phyloP scores from a whole-genome alignment of 768 basidiomycete genomes.

The Jaapia argillacea region DNA sequence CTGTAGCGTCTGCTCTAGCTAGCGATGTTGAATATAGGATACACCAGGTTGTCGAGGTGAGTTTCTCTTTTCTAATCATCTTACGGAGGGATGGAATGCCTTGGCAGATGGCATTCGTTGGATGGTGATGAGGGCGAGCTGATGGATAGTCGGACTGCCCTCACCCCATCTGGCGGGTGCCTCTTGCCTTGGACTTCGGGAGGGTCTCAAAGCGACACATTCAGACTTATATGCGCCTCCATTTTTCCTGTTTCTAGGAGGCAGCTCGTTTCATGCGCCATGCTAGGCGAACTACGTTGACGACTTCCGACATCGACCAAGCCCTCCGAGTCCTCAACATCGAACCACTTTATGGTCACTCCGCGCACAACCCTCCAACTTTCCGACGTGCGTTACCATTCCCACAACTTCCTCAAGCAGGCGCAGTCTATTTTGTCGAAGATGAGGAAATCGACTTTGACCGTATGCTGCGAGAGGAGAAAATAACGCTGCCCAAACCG shows the following conservation, averaged over 20 bases:
- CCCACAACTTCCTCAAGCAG: slow-evolving; percentile 37
- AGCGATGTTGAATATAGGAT: slow-evolving; percentile 96
- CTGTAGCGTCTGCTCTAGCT: slow-evolving; percentile 76
- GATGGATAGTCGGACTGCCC: no score
- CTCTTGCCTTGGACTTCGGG: no score
- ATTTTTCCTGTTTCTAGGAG: slow-evolving; percentile 43
- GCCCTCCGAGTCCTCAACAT: slow-evolving; percentile 93
- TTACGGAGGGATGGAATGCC: no score
- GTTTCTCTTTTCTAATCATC: slow-evolving; percentile 7
- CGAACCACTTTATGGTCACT: slow-evolving; percentile 89
- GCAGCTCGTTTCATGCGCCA: slow-evolving; percentile 96
- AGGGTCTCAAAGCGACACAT: background rate
- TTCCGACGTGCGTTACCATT: slow-evolving; percentile 48
- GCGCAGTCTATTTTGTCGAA: slow-evolving; percentile 84
- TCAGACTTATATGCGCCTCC: background rate
- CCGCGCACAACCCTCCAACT: slow-evolving; percentile 48
- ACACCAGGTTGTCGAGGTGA: slow-evolving; percentile 88
- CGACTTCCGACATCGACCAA: slow-evolving; percentile 85
- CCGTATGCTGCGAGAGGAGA: slow-evolving; percentile 78
- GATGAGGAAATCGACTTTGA: slow-evolving; percentile 98
- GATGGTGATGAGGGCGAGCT: no score
- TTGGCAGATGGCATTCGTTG: no score
- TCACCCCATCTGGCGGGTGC: no score
- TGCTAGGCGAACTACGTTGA: slow-evolving; percentile 81
- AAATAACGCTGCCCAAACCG: slow-evolving; percentile 70